Evolutionary conservation across 352 stramenopile genomes (phyloP).

Genomic region (Phytophthora sp.): DNA sequence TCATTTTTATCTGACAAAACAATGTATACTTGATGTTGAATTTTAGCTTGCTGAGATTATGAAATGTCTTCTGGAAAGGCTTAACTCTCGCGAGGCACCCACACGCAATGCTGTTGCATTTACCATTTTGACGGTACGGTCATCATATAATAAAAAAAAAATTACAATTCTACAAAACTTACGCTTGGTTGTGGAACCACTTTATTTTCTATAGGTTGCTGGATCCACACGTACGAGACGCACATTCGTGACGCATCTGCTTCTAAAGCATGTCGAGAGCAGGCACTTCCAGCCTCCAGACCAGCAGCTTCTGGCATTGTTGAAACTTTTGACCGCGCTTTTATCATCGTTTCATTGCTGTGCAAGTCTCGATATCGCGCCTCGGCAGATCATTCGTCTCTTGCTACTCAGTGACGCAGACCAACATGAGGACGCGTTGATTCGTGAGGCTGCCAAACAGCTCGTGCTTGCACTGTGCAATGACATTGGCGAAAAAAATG

Average conservation of each 20-base stretch:
- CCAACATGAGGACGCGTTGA: constrained; percentile 47
- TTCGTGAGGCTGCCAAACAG: constrained; percentile 48
- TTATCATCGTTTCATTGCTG: constrained; percentile 56
- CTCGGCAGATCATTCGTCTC: constrained; percentile 45
- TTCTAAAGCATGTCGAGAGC: constrained; percentile 39
- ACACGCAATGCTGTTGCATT: constrained; percentile 20
- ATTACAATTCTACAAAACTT: too few relatives aligned
- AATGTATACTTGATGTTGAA: not conserved
- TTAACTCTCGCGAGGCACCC: constrained; percentile 14
- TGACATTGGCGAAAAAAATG: constrained; percentile 44
- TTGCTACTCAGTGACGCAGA: constrained; percentile 36
- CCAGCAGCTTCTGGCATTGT: constrained; percentile 42
- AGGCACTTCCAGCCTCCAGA: constrained; percentile 19
- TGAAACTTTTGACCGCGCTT: constrained; percentile 52
- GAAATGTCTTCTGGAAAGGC: constrained; percentile 11
- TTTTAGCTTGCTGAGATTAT: constrained; percentile 23
- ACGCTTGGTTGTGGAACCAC: too few relatives aligned
- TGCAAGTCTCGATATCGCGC: constrained; percentile 51
- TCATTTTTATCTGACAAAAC: not conserved
- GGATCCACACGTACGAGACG: constrained; percentile 40
- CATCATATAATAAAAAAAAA: too few relatives aligned
- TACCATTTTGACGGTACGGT: constrained; percentile 30
- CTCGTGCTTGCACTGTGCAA: constrained; percentile 41
- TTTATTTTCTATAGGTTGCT: constrained; percentile 29
- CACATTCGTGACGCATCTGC: constrained; percentile 48